Conservation (phyloP, 2,329 filamentous ascomycete genomes). For the Salinomyces thailandicus region DNA sequence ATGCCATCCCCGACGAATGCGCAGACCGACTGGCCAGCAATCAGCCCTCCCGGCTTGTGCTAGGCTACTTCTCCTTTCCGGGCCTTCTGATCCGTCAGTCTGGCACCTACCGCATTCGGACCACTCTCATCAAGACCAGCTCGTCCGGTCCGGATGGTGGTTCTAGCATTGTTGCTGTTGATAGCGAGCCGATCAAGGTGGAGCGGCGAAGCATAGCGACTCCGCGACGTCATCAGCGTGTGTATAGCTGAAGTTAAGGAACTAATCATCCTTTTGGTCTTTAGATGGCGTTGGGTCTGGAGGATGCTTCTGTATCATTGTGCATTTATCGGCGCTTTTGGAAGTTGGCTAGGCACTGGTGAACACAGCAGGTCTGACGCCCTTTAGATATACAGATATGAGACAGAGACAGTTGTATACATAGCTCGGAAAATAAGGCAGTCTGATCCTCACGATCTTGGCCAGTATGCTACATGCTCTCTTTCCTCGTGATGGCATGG, state of each 20-base stretch:
- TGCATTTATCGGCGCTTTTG: no score
- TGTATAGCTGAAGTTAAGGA: conserved; percentile 2
- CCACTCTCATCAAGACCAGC: conserved; percentile 22
- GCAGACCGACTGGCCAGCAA: conserved; percentile 17
- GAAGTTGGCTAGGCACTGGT: no score
- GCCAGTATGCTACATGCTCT: no score
- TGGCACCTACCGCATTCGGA: conserved; percentile 21
- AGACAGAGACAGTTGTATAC: no score
- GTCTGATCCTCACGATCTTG: no score
- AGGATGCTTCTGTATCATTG: no score
- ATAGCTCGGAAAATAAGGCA: no score
- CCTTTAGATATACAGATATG: no score
- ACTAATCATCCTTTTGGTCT: no score
- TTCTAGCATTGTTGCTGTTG: conserved; percentile 16
- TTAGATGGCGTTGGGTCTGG: no score
- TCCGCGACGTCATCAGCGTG: conserved; percentile 6
- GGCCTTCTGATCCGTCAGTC: conserved; percentile 22
- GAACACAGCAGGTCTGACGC: no score
- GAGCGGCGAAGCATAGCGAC: conserved; percentile 10
- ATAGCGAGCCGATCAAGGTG: conserved; percentile 24
- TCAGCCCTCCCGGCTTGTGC: conserved; percentile 17
- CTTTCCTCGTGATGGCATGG: no score
- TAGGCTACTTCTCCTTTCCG: conserved; percentile 25
- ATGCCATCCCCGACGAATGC: conserved; percentile 19
- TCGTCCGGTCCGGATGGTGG: conserved; percentile 10